Conservation (phyloP, 768 basidiomycete species). For the Termitomyces sp. region DNA sequence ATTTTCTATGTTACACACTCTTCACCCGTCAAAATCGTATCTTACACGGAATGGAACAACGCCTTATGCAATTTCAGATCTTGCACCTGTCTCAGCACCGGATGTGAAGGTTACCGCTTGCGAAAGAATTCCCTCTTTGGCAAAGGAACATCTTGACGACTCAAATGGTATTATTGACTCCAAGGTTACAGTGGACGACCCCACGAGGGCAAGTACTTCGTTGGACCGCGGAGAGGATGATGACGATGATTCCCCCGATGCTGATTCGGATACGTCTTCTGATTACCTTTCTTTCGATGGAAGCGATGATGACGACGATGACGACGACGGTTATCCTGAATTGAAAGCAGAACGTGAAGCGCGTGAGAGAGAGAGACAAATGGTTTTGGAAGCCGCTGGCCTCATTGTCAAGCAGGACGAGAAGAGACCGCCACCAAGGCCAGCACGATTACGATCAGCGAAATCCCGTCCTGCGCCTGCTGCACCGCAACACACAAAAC, state of each 20-base stretch:
- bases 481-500: constrained; percentile 39
- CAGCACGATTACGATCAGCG: constrained; percentile 23
- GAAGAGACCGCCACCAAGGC: constrained; percentile 37
- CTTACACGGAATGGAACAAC: constrained; percentile 22
- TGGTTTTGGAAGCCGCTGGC: constrained; percentile 87
- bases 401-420: constrained; percentile 66
- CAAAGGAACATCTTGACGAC: constrained; percentile 1
- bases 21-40: constrained; percentile 25
- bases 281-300: constrained; percentile 34
- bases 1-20: constrained; percentile 39
- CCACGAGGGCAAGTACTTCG: not conserved
- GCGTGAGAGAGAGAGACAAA: constrained; percentile 69
- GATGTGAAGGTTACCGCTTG: not conserved
- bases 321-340: constrained; percentile 30
- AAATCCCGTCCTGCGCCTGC: constrained; percentile 43
- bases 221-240: constrained; percentile 14
- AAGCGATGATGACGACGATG: constrained; percentile 20
- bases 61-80: constrained; percentile 10
- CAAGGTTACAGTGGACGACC: not conserved
- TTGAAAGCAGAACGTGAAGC: constrained; percentile 48
- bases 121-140: not conserved
- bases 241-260: constrained; percentile 16
- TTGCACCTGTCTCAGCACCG: not conserved
- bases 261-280: constrained; percentile 21
- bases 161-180: not conserved